Evolutionary conservation across 441 rosid genomes (phyloP), one percentile per base, ranked within the genome.

Genomic region (Oxalis stricta): DNA sequence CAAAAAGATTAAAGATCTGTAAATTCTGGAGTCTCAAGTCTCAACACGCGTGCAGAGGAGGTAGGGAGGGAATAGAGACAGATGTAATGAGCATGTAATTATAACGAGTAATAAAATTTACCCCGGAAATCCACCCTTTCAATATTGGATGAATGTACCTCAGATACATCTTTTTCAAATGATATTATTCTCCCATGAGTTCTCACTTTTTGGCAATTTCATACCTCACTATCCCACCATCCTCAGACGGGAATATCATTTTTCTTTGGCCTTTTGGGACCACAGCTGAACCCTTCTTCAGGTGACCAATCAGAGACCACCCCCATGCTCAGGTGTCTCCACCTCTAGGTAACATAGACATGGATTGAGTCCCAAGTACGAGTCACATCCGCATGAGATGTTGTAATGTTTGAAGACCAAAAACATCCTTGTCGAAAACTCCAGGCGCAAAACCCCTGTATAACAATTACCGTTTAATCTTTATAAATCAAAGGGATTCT

Each of bases 241-340:
- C 21, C 35, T n/a, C 39, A 21, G 39, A 10, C 30, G 13, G 22
- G 40, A 19, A 55, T 38, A 50, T 50, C 50, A 46, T 50, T 64
- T 58, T 23, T 46, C 51, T 21, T 62, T 14, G 4, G 17, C 40
- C 20, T 45, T 14, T 52, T 51, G 31, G 24, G 38, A 39, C 23
- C 17, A 48, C 46, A 34, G 8, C 14, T 10, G 47, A 46, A 55
- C 40, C 59, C 57, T 23, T 45, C 70, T 56, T 71, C 73, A 31
- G 77, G 73, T 44, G 77, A 61, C 77, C 69, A 67, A 41, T 64
- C 77, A 40, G n/a, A 61, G 66, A 41, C 58, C 66, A 8, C 77
- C 77, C 77, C n/a, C n/a, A n/a, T n/a, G n/a, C n/a, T n/a, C 73
- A 71, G 16, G 69, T 61, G 5, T 68, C 73, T 44, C 73, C 77